A percentile compares a stretch with the other conserved stretches of the same genome.
Conservation (phyloP, 2,329 filamentous ascomycete genomes). For the Trichoderma sp. region DNA sequence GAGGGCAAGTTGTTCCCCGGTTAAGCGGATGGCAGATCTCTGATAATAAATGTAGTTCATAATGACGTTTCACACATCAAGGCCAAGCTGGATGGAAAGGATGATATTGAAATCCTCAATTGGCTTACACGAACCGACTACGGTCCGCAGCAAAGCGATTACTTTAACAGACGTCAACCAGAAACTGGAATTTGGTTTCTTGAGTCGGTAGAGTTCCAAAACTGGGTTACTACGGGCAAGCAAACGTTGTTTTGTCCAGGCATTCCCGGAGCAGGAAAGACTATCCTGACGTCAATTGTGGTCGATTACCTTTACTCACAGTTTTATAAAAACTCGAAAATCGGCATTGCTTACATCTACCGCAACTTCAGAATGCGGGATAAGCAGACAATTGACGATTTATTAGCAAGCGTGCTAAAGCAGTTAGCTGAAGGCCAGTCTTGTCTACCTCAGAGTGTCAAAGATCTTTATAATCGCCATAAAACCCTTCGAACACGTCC, state of each 20-base stretch:
- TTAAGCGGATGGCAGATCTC: neutral
- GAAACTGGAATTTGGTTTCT: conserved; percentile 49
- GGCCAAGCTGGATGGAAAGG: neutral
- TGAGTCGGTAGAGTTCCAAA: conserved; percentile 34
- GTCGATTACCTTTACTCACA: conserved; percentile 38
- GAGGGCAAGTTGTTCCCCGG: neutral
- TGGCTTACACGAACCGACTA: conserved; percentile 43
- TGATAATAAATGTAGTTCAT: neutral
- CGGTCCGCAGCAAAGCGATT: conserved; percentile 39
- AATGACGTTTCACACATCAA: neutral
- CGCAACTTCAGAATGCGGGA: conserved; percentile 40
- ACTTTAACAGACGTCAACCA: conserved; percentile 34
- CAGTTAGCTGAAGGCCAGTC: neutral
- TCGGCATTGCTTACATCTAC: conserved; percentile 47
- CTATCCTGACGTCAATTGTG: conserved; percentile 42
- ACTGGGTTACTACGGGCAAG: conserved; percentile 30
- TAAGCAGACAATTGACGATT: conserved; percentile 24
- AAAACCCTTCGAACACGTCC: neutral
- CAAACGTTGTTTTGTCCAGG: conserved; percentile 45
- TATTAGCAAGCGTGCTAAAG: neutral
- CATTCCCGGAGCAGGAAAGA: conserved; percentile 50
- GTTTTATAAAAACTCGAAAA: conserved; percentile 14
- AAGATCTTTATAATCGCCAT: neutral
- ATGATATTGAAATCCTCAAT: conserved; percentile 28
- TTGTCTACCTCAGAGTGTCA: neutral